Base-by-base conservation (phyloP, 176 grass and related monocot species). In the Aegilops umbellulata region DNA sequence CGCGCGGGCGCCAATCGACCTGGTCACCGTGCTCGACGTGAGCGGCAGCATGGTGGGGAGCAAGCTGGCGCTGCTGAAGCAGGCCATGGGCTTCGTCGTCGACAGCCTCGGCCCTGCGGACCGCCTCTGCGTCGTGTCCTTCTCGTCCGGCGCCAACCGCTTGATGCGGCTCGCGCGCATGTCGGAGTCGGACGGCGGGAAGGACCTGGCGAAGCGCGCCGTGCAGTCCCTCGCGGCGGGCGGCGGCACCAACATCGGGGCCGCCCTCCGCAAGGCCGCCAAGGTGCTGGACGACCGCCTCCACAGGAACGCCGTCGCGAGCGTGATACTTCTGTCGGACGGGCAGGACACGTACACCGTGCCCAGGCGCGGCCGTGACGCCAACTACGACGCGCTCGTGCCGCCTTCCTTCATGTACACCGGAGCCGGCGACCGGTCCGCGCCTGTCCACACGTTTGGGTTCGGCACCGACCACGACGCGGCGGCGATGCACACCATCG, bases 391-490 rank as follows among this genome's bases (percentile, higher is more conserved):
- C 64, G 58, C 82, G 34, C 93, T 98, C 35, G 80, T 98, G 69
- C 95, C 95, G 12, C 74, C 26, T 23, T 95, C 79, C 49, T 87
- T 86, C 47, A 41, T 58, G n/a, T 44, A 36, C 78, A 63, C 74
- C 23, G 71, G 80, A 1, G 49, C 13, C 3, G 68, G 78, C 5
- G 11, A 79, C 58, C 74, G 61, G 51, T 6, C 63, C 10, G 78
- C 73, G 44, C 93, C 91, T 29, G 77, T 98, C 10, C 92, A 98
- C 86, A 87, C 91, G 13, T 98, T 98, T 46, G 93, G 93, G 6
- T 93, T 95, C 80, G 95, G 93, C 17, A 60, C 72, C 2, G 95
- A 98, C 72, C 95, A 98, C 80, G 95, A 98, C 61, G 90, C 95
- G 12, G 87, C 82, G 39, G 85, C 91, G 31, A 93, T 98, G 95